Conservation (phyloP, 2,329 filamentous ascomycete species). For the Ophiognomonia clavigignenti-juglandacearum region DNA sequence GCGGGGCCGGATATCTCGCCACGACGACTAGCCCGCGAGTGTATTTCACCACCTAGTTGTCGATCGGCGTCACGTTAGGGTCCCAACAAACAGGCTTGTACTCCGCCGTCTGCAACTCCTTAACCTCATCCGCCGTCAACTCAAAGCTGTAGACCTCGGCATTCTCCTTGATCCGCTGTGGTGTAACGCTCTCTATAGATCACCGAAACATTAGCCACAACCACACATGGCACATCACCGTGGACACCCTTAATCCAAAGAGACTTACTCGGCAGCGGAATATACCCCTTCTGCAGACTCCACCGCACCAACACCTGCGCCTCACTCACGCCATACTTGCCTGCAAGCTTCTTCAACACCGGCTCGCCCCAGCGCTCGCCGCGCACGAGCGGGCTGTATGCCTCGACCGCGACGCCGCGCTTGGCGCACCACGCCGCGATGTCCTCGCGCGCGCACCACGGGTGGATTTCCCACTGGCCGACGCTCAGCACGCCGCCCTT, state of each 20-base stretch:
- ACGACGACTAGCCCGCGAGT: too few relatives aligned
- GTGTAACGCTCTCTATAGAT: constrained; percentile 59
- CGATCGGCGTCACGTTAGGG: constrained; percentile 43
- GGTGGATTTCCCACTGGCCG: constrained; percentile 86
- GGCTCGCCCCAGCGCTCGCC: constrained; percentile 69
- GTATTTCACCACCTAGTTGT: constrained; percentile 25
- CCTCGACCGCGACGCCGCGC: constrained; percentile 58
- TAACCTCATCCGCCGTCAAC: constrained; percentile 47
- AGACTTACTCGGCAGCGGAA: constrained; percentile 52
- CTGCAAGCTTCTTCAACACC: constrained; percentile 57
- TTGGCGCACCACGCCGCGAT: constrained; percentile 72
- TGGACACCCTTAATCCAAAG: too few relatives aligned
- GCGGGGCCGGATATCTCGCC: too few relatives aligned
- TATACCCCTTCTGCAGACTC: constrained; percentile 72
- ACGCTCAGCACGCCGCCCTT: constrained; percentile 72
- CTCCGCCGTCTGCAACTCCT: constrained; percentile 42
- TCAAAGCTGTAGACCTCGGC: constrained; percentile 51
- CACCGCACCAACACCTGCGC: constrained; percentile 78
- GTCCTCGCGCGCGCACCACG: constrained; percentile 77
- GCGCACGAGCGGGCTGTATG: constrained; percentile 56
- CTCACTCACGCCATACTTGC: constrained; percentile 68
- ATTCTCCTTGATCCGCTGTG: constrained; percentile 63
- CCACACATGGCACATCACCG: not conserved
- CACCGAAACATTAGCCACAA: not conserved
- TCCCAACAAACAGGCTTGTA: constrained; percentile 55